A percentile compares a stretch with the other conserved stretches of the same genome.
phyloP scores from a whole-genome alignment of 2,329 filamentous ascomycete genomes.

The Chaetomium sp. region DNA sequence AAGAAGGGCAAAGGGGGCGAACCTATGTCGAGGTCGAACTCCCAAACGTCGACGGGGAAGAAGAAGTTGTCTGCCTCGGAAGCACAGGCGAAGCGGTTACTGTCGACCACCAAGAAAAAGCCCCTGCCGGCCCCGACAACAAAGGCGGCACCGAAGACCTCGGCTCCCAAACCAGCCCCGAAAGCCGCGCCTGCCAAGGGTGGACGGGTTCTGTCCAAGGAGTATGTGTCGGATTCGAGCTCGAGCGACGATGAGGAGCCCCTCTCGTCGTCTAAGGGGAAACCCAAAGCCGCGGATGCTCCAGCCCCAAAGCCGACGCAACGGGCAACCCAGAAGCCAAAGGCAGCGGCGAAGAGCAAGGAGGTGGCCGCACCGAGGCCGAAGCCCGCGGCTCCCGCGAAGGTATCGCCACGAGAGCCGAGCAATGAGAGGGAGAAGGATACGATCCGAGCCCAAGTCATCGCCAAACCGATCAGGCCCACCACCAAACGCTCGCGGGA shows the following conservation, averaged over 20 bases:
- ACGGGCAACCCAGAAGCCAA: constrained; percentile 33
- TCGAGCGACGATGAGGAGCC: constrained; percentile 56
- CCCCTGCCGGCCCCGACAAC: constrained; percentile 42
- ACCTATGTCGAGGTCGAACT: constrained; percentile 37
- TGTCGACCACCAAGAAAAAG: constrained; percentile 50
- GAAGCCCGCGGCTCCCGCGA: constrained; percentile 41
- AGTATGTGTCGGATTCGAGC: constrained; percentile 59
- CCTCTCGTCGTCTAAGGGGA: constrained; percentile 41
- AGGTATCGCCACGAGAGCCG: constrained; percentile 21
- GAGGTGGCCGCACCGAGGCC: constrained; percentile 40
- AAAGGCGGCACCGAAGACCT: constrained; percentile 44
- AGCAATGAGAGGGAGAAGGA: constrained; percentile 40
- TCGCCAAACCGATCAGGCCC: constrained; percentile 38
- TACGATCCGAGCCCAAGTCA: constrained; percentile 37
- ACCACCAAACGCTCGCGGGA: constrained; percentile 57
- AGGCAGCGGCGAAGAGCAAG: constrained; percentile 34
- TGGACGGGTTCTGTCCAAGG: constrained; percentile 56
- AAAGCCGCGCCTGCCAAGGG: constrained; percentile 45
- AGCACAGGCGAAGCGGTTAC: constrained; percentile 58
- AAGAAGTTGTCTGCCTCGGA: constrained; percentile 60
- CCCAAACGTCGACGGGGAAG: constrained; percentile 52
- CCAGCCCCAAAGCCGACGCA: constrained; percentile 33
- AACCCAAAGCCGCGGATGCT: constrained; percentile 27
- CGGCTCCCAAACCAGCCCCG: constrained; percentile 48
- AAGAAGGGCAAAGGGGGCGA: constrained; percentile 48